These are phyloP conservation scores for Sungouiozyma ichnusensis DNA, from an alignment of 805 yeast genomes.

Conservation along the genomic window DNA sequence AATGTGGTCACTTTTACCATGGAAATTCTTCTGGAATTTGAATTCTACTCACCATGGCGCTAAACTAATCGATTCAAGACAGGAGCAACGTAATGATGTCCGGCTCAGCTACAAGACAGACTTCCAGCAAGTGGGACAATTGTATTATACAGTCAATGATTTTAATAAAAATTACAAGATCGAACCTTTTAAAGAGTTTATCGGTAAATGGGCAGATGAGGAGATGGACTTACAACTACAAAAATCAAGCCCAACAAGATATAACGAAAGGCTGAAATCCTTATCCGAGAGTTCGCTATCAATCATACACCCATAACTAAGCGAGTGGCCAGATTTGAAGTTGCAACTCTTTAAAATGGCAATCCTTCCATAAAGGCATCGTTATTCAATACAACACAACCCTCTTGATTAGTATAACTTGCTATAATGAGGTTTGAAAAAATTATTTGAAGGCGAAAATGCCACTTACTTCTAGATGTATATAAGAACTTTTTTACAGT, in stretches of 20 bases:
- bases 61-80: not conserved
- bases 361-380: not conserved
- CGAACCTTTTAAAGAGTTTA: conserved; percentile 15
- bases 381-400: no score
- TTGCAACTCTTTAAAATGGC: not conserved
- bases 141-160: conserved; percentile 9
- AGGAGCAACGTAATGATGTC: not conserved
- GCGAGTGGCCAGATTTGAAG: not conserved
- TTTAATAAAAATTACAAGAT: conserved; percentile 10
- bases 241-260: conserved; percentile 2
- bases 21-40: not conserved
- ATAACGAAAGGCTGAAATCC: conserved; percentile 1
- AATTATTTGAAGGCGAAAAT: no score
- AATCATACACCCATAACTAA: conserved; percentile 3
- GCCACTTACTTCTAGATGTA: no score
- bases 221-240: conserved; percentile 1
- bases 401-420: no score
- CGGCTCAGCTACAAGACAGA: not conserved
- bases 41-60: not conserved
- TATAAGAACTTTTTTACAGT: no score
- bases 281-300: conserved; percentile 6
- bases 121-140: not conserved
- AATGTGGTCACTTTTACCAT: not conserved
- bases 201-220: conserved; percentile 19
- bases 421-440: no score